Base-by-base conservation (phyloP, 2,329 filamentous ascomycete genomes). In the Coccinonectria pachysandricola region DNA sequence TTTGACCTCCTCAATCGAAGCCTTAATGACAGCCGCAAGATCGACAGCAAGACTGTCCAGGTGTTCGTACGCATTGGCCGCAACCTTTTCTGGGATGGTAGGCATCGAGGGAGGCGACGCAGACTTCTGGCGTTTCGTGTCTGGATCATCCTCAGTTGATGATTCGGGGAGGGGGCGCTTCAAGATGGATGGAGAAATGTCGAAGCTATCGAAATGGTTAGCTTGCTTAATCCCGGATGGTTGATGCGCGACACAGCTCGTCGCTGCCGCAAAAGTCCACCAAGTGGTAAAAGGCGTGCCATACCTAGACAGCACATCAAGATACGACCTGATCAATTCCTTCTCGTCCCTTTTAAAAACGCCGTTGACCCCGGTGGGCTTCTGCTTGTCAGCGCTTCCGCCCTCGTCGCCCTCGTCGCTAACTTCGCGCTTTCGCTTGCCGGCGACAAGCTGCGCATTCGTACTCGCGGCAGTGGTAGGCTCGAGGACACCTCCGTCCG, bases 41-140 rank as follows among this genome's bases (percentile, higher is more conserved):
- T 79, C 75, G 26, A 62, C 52, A 10, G 80, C 68, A 21, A 83
- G 59, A 35, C 80, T 73, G 15, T 81, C 76, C 22, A 86, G 55
- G 36, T 69, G 66, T 14, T 63, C 61, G 46, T 79, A 79, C 16
- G 48, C 50, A 38, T 64, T 60, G 24, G 58, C 54, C 13, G 54
- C 49, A 26, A 70, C 57, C 55, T 72, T 75, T 40, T 71, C 67
- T 31, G 61, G 54, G 34, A 77, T 67, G 34, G 61, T 65, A 11
- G 41, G 42, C n/a, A 40, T 35, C 18, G 54, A 43, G 17, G 50
- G 44, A 3, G 48, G 49, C 23, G 66, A 63, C 25, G 62, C 59
- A 3, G 70, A 62, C 49, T 73, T 77, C 40, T 73, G 68, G 21
- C 74, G 65, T 51, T 79, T 79, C 27, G 65, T 51, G 26, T 68